Percentiles rank a stretch among this genome's conserved stretches.
phyloP scores from a whole-genome alignment of 495 filamentous ascomycete species.

The Alectoria sarmentosa region DNA sequence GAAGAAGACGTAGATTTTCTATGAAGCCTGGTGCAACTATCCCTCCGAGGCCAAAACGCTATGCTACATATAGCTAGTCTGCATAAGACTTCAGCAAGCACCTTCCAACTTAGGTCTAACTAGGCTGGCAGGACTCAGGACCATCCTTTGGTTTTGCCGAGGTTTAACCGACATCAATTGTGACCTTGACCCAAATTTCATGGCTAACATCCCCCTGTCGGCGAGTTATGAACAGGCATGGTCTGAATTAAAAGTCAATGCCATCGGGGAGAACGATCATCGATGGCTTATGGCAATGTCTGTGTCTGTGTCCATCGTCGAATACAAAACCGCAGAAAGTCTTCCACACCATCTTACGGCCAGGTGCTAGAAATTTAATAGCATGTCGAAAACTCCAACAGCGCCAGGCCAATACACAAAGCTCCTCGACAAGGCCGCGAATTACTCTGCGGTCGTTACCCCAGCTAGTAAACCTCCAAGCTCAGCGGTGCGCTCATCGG shows the following conservation, averaged over 20 bases:
- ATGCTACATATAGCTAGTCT: too few species aligned
- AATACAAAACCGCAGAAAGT: constrained; percentile 24
- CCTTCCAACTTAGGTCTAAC: too few species aligned
- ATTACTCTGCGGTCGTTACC: not conserved
- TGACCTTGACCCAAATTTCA: not conserved
- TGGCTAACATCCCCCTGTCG: too few species aligned
- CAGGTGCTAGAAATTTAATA: not conserved
- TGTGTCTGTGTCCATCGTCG: constrained; percentile 50
- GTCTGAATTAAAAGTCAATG: constrained; percentile 32
- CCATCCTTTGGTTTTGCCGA: too few species aligned
- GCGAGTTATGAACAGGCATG: not conserved
- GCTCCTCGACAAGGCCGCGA: not conserved
- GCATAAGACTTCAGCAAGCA: too few species aligned
- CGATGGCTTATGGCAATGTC: constrained; percentile 60
- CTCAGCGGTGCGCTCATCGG: not conserved
- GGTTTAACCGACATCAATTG: too few species aligned
- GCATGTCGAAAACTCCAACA: not conserved
- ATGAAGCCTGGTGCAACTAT: too few species aligned
- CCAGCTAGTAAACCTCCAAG: not conserved
- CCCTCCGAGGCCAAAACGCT: too few species aligned
- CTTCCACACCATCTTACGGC: not conserved
- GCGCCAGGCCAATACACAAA: not conserved
- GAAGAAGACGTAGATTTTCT: too few species aligned
- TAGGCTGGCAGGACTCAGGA: too few species aligned
- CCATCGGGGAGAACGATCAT: constrained; percentile 40